These are phyloP conservation scores for Breynia disticha DNA, from an alignment of 441 rosid species.

Conservation along the genomic window DNA sequence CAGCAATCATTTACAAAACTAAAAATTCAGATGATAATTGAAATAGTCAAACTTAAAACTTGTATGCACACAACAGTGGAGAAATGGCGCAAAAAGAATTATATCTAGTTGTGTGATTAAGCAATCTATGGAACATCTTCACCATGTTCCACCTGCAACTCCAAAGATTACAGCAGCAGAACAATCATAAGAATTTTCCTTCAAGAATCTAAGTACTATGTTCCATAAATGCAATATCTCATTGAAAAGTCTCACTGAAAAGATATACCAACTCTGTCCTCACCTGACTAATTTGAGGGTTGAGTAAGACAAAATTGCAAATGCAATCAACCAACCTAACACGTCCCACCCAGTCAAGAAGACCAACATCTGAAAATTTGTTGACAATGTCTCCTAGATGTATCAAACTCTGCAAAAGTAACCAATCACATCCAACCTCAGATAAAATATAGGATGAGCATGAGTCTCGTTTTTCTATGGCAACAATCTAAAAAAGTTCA, in stretches of 20 bases:
- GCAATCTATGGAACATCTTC: too few relatives aligned
- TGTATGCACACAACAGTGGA: too few relatives aligned
- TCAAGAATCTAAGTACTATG: not conserved
- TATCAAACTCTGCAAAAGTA: slow-evolving; percentile 44
- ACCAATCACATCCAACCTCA: not conserved
- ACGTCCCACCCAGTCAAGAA: slow-evolving; percentile 90
- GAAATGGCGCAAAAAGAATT: too few relatives aligned
- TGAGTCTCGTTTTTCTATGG: not conserved
- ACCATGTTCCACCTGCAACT: too few relatives aligned
- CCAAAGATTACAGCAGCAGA: too few relatives aligned
- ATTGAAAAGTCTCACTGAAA: not conserved
- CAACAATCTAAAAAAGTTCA: not conserved
- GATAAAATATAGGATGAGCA: not conserved
- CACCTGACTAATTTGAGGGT: slow-evolving; percentile 89
- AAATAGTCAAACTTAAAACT: too few relatives aligned
- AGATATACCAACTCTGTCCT: slow-evolving; percentile 10
- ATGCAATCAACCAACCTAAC: slow-evolving; percentile 68
- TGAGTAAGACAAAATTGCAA: slow-evolving; percentile 56
- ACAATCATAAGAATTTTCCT: too few relatives aligned
- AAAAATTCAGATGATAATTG: too few relatives aligned
- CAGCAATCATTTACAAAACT: slow-evolving; percentile 14
- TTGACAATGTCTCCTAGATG: slow-evolving; percentile 55
- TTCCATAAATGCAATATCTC: slow-evolving; percentile 1
- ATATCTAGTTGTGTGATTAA: too few relatives aligned
- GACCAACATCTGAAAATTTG: slow-evolving; percentile 65